A percentile compares a stretch with the other conserved stretches of the same genome.
Conservation (phyloP, 352 stramenopile species). For the Phytophthora pini region DNA sequence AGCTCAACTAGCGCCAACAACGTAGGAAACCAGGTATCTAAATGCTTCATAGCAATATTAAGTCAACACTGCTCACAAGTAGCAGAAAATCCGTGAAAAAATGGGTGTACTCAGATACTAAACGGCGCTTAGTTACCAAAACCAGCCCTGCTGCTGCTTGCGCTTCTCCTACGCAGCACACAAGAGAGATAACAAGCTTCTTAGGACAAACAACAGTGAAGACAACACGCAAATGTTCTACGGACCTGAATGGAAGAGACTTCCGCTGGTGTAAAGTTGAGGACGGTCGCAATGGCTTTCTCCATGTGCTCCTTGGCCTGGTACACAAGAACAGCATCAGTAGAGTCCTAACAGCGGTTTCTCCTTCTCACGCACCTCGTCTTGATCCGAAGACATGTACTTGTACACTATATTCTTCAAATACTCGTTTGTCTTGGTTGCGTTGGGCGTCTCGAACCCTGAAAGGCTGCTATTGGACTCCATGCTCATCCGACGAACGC, state of each 20-base stretch:
- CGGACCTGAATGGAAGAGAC: conserved; percentile 61
- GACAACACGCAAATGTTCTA: neutral
- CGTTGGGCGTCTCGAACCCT: conserved; percentile 81
- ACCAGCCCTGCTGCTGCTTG: conserved; percentile 71
- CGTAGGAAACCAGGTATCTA: conserved; percentile 10
- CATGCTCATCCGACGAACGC: conserved; percentile 73
- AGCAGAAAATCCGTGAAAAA: neutral
- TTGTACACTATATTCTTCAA: conserved; percentile 93
- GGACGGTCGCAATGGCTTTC: conserved; percentile 87
- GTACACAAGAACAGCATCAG: conserved; percentile 10
- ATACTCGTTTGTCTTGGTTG: conserved; percentile 89
- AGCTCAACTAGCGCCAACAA: conserved; percentile 33
- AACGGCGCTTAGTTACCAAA: conserved; percentile 53
- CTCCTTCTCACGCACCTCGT: conserved; percentile 47
- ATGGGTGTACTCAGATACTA: conserved; percentile 16
- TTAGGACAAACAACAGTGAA: neutral
- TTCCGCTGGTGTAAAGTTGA: conserved; percentile 84
- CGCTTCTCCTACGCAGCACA: conserved; percentile 47
- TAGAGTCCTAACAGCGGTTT: neutral
- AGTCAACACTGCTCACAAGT: conserved; percentile 7
- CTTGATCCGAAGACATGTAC: conserved; percentile 90
- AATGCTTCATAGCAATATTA: conserved; percentile 15
- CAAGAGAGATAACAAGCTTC: neutral
- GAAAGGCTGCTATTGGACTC: conserved; percentile 82
- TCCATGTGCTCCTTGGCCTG: conserved; percentile 90